These are phyloP conservation scores for Xylaria grammica DNA, from an alignment of 495 filamentous ascomycete species.

Conservation along the genomic window DNA sequence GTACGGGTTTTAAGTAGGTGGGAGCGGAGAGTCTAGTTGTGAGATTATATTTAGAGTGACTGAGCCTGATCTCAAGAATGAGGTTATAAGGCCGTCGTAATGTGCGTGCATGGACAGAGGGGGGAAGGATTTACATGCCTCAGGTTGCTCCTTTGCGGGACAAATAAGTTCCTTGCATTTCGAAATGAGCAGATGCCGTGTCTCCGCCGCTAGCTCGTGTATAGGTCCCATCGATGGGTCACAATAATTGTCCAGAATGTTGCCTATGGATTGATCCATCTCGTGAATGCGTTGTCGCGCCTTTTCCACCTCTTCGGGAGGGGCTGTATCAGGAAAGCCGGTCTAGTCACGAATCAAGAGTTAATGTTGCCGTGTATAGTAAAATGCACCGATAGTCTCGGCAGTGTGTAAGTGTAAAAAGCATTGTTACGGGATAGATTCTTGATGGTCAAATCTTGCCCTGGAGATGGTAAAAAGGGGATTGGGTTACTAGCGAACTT, in stretches of 20 bases:
- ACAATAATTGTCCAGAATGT: constrained; percentile 60
- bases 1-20: no score
- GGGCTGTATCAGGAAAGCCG: background rate
- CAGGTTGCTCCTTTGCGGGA: constrained; percentile 49
- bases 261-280: constrained; percentile 47
- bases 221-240: constrained; percentile 65
- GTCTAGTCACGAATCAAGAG: background rate
- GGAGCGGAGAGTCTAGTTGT: no score
- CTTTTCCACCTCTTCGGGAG: constrained; percentile 47
- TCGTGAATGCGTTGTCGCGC: constrained; percentile 56
- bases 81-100: background rate
- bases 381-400: background rate
- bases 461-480: background rate
- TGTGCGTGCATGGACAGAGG: background rate
- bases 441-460: background rate
- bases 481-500: constrained; percentile 20
- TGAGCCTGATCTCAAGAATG: background rate
- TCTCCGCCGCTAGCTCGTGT: constrained; percentile 59
- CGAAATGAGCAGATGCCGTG: constrained; percentile 49
- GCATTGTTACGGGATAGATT: background rate
- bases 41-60: background rate
- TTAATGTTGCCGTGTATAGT: constrained; percentile 2
- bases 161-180: constrained; percentile 52
- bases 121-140: constrained; percentile 30
- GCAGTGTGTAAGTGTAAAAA: background rate